Base-by-base conservation (phyloP, 1,139 yeast species). In the Sugiyamaella paludigena region DNA sequence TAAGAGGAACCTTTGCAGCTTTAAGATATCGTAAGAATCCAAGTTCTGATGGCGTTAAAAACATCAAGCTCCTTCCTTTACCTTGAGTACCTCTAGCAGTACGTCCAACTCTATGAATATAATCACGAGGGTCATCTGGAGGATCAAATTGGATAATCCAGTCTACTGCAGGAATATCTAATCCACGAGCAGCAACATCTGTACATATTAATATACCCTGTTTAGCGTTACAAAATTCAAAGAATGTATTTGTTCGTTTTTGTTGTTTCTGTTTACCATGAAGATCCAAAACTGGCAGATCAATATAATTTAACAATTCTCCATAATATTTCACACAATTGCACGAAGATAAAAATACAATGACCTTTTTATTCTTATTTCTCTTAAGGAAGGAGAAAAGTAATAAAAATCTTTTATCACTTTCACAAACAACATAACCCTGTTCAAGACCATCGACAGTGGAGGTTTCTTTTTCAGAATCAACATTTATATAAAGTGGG, bases 181-280 rank as follows among this genome's bases (percentile, higher is more conserved):
- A 80, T 12, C 98, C 98, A 76, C 98, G 82, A 9, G 98, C 98
- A 24, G 98, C 98, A 58, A 92, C 98, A 70, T 92, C 98, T 0
- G 98, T 92, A 73, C 98, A 92, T 46, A 92, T 79, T 60, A 92
- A 72, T 44, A 87, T 87, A 40, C 98, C 98, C 65, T 84, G 89
- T 62, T 85, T 88, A 52, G 98, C 98, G 62, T 92, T 92, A 75
- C 97, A 88, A 72, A 92, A 92, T 72, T 94, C 98, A 66, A 92
- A 91, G 68, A 92, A 92, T 2, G 98, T 92, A 70, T 92, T 91
- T 47, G 98, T 92, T 69, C 98, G 81, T 75, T 91, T 91, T 70
- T 91, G 97, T 73, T 92, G 99, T 71, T 92, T 94, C 73, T 92
- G 98, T 70, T 92, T 92, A 38, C 99, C 99, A 66, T 92, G 98